Evolutionary conservation across 2,329 filamentous ascomycete species (phyloP), one percentile per base, ranked within the genome.

Genomic region (Endoconidiophora polonica): DNA sequence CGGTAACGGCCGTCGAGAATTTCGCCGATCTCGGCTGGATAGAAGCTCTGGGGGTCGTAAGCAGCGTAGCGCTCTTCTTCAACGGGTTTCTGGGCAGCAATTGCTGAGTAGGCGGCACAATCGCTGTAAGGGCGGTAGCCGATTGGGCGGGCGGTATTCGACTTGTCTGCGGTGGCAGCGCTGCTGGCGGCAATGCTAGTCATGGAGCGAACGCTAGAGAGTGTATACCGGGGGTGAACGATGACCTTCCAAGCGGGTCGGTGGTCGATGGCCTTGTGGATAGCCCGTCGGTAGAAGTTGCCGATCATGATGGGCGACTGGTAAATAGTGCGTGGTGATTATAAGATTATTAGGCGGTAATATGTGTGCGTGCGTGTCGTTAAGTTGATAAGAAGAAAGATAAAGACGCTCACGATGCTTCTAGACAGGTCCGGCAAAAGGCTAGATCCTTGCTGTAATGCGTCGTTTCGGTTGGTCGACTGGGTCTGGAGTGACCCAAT

Each of bases 1-100:
- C 65, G 56, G 51, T 67, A 67, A 54, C 61, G 58, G 29, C 59
- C 55, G 39, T 60, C 54, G 16, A 67, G 55, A 1, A 61, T 56
- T 40, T 64, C 61, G 22, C 62, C 60, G 29, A 62, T 59, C 14
- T 57, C 55, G 2, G 59, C 60, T 18, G 62, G 61, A 51, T 65
- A 63, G 54, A 61, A 65, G 50, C 53, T 52, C 39, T 56, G 55
- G 6, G 58, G 56, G 46, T 56, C 55, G 38, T 61, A 61, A 44
- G 55, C 52, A 22, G 48, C 54, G 14, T 50, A 53, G 4, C 49
- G 56, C 46, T 61, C 59, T 43, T 61, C 59, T 48, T 61, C 59
- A 5, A 61, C 46, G 5, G 50, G 46, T 9, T 46, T 47, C 46
- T 49, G 46, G 9, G 50, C 42, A 10, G 50, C 50, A 9, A 48